Evolutionary conservation across 2,329 filamentous ascomycete genomes (phyloP).

Genomic region (Arthrinium phaeospermum): DNA sequence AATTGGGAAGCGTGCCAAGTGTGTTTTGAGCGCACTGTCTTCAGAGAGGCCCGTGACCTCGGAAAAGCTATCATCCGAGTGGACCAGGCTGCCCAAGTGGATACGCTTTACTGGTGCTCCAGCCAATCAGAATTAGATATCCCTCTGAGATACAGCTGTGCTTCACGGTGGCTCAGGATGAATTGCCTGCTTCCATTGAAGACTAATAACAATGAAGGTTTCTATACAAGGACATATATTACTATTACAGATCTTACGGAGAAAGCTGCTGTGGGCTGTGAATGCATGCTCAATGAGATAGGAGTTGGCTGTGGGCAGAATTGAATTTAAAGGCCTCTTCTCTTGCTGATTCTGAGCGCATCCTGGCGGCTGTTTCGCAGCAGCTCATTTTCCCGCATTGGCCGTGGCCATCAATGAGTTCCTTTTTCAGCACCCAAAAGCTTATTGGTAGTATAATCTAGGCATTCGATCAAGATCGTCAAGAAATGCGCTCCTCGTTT

Average conservation of each 20-base stretch:
- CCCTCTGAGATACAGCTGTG: background rate
- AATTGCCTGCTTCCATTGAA: background rate
- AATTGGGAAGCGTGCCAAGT: conserved; percentile 19
- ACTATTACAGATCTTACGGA: background rate
- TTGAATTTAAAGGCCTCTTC: background rate
- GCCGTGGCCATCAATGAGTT: background rate
- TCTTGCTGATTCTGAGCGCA: background rate
- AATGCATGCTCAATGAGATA: background rate
- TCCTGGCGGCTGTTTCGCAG: background rate
- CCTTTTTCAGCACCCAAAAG: conserved; percentile 12
- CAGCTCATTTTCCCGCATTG: background rate
- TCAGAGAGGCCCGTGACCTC: background rate
- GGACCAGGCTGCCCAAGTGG: background rate
- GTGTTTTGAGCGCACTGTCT: background rate
- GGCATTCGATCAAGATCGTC: background rate
- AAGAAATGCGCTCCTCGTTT: conserved; percentile 16
- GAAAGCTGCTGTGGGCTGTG: background rate
- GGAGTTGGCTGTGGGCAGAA: background rate
- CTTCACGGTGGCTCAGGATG: conserved; percentile 4
- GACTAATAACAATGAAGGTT: background rate
- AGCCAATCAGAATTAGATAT: background rate
- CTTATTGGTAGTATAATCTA: background rate
- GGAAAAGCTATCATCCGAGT: conserved; percentile 13
- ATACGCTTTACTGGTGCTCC: background rate
- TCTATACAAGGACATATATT: background rate